phyloP scores from a whole-genome alignment of 2,329 filamentous ascomycete genomes.

The Phoma sp. region DNA sequence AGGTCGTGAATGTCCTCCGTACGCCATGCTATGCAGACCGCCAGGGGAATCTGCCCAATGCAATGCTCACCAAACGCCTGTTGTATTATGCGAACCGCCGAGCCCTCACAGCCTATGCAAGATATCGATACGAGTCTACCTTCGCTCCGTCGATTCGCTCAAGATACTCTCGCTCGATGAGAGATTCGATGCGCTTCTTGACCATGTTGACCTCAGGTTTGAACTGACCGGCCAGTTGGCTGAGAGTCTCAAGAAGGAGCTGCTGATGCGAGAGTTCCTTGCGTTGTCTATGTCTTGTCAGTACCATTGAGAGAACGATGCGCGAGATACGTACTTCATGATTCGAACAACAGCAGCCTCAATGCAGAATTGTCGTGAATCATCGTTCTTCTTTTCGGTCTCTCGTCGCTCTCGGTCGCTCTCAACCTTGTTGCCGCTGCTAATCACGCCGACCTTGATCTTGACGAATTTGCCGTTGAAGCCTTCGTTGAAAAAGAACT shows the following conservation, averaged over 20 bases:
- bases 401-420: constrained; percentile 70
- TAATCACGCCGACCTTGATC: constrained; percentile 88
- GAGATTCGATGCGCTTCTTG: constrained; percentile 80
- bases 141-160: constrained; percentile 74
- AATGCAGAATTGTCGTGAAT: constrained; percentile 73
- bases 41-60: constrained; percentile 16
- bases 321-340: constrained; percentile 74
- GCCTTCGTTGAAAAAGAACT: constrained; percentile 80
- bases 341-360: constrained; percentile 82
- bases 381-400: constrained; percentile 78
- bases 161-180: constrained; percentile 79
- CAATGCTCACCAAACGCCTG: constrained; percentile 19
- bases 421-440: constrained; percentile 83
- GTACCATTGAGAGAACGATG: not conserved
- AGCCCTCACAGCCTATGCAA: constrained; percentile 60
- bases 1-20: constrained; percentile 1
- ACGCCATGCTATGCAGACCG: constrained; percentile 17
- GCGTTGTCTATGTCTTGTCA: constrained; percentile 65
- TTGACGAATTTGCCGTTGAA: constrained; percentile 85
- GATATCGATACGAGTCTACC: constrained; percentile 71
- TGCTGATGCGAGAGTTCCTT: constrained; percentile 74
- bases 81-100: not conserved
- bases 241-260: constrained; percentile 74
- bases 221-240: constrained; percentile 73
- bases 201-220: constrained; percentile 78